Base-by-base conservation (phyloP, 805 yeast genomes). In the Candida oleophila region DNA sequence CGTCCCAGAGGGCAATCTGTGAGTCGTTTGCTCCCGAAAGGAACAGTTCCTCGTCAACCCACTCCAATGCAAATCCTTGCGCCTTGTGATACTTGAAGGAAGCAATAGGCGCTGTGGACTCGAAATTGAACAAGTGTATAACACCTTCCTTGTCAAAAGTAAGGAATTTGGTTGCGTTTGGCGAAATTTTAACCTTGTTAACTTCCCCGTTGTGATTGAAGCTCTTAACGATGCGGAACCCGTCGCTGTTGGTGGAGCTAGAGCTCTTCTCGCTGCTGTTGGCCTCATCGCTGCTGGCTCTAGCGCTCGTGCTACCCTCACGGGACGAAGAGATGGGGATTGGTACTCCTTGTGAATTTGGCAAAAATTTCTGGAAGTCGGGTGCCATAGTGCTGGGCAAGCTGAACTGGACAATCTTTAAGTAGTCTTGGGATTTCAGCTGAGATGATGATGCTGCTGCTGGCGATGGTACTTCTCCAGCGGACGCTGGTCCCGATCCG, bases 51-150 rank as follows among this genome's bases (percentile, higher is more conserved):
- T 76, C 70, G 22, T 63, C 64, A 47, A 77, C 68, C 95, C 96
- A 89, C 50, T 83, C 83, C 42, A 89, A 64, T 2, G 85, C 87
- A 58, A 74, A 81, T 1, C 95, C 96, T 54, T 84, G 89, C 46
- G 66, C 71, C 11, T 70, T 65, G 65, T 89, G 96, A 57, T 70
- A 78, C 49, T 74, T 74, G 44, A 80, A 73, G 28, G 55, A 57
- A 3, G 50, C 18, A n/a, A 53, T 49, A 11, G 33, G 41, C 14
- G 12, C 40, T 3, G 15, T 20, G 21, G 39, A 14, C 19, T 15
- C 32, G 37, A 64, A 52, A 47, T 72, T 69, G 58, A 64, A 80
- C 28, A 80, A 54, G 47, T 74, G 71, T 38, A 82, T 67, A 38
- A 69, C 69, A 11, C 87, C 87, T 30, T 60, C 61, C 46, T 71